phyloP scores from a whole-genome alignment of 1,284 basidiomycete genomes.

The Athelia psychrophila region DNA sequence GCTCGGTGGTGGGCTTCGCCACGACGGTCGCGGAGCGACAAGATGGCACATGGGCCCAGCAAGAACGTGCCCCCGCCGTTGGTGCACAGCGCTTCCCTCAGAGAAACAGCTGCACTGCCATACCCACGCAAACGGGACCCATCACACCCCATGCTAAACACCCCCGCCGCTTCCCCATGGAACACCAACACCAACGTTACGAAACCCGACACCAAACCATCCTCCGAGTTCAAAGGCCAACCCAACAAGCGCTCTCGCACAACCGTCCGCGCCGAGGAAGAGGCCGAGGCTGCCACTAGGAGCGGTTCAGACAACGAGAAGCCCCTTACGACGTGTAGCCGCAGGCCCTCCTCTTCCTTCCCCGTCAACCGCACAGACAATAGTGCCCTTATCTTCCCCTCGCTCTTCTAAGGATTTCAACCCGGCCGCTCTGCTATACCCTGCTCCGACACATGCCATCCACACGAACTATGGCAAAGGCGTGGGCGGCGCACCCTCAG shows the following conservation, averaged over 20 bases:
- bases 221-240: slow-evolving; percentile 58
- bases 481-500: slow-evolving; percentile 26
- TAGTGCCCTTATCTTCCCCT: slow-evolving; percentile 60
- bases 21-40: slow-evolving; percentile 48
- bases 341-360: slow-evolving; percentile 26
- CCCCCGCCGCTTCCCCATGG: too few relatives aligned
- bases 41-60: too few relatives aligned
- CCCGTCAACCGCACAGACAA: slow-evolving; percentile 20
- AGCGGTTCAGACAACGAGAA: slow-evolving; percentile 32
- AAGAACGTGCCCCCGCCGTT: too few relatives aligned
- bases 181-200: slow-evolving; percentile 33
- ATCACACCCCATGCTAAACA: too few relatives aligned
- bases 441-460: slow-evolving; percentile 60
- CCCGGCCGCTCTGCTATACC: slow-evolving; percentile 68
- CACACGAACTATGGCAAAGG: slow-evolving; percentile 75
- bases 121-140: too few relatives aligned
- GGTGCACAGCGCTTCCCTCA: too few relatives aligned
- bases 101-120: too few relatives aligned
- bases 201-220: slow-evolving; percentile 67
- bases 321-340: slow-evolving; percentile 35
- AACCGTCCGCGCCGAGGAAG: slow-evolving; percentile 25
- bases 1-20: slow-evolving; percentile 50
- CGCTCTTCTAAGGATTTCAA: slow-evolving; percentile 68
- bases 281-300: slow-evolving; percentile 20
- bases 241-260: slow-evolving; percentile 36